Evolutionary conservation across 371 early-diverging fungal species (phyloP).

Genomic region (Rhizopus delemar): DNA sequence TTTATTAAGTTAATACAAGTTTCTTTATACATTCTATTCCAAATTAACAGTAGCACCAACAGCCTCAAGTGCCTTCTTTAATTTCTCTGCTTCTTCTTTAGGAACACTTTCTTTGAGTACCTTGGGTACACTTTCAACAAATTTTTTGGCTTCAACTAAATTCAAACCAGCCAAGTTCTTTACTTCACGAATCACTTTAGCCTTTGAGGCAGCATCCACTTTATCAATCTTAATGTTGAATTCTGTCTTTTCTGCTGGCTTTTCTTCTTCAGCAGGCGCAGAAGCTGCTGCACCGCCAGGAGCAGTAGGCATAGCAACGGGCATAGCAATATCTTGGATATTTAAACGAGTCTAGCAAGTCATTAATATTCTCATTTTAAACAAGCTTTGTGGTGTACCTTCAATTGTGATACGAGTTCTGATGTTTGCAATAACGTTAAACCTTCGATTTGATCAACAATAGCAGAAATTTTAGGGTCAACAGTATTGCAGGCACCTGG

Average conservation of each 20-base stretch:
- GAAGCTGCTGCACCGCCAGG: slow-evolving; percentile 66
- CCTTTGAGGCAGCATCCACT: slow-evolving; percentile 93
- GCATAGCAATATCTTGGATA: slow-evolving; percentile 91
- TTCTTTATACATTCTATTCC: slow-evolving; percentile 65
- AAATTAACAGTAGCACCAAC: slow-evolving; percentile 92
- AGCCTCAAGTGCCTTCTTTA: slow-evolving; percentile 92
- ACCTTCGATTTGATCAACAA: slow-evolving; percentile 87
- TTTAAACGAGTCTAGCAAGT: slow-evolving; percentile 70
- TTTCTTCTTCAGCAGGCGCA: slow-evolving; percentile 78
- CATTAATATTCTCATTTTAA: not conserved
- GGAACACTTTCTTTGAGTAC: slow-evolving; percentile 86
- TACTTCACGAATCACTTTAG: slow-evolving; percentile 97
- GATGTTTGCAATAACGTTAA: slow-evolving; percentile 92
- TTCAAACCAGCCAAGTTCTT: slow-evolving; percentile 92
- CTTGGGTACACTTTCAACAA: slow-evolving; percentile 96
- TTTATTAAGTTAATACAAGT: not conserved
- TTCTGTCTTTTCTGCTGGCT: slow-evolving; percentile 87
- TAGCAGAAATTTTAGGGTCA: slow-evolving; percentile 76
- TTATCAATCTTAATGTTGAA: slow-evolving; percentile 95
- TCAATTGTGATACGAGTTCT: slow-evolving; percentile 83
- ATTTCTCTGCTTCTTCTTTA: slow-evolving; percentile 97
- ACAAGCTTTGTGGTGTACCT: slow-evolving; percentile 54
- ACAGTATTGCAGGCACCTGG: slow-evolving; percentile 58
- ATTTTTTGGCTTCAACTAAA: slow-evolving; percentile 98
- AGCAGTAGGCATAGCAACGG: slow-evolving; percentile 65